These are phyloP conservation scores for Mucor circinelloides DNA, from an alignment of 371 early-diverging fungal species.

Conservation along the genomic window DNA sequence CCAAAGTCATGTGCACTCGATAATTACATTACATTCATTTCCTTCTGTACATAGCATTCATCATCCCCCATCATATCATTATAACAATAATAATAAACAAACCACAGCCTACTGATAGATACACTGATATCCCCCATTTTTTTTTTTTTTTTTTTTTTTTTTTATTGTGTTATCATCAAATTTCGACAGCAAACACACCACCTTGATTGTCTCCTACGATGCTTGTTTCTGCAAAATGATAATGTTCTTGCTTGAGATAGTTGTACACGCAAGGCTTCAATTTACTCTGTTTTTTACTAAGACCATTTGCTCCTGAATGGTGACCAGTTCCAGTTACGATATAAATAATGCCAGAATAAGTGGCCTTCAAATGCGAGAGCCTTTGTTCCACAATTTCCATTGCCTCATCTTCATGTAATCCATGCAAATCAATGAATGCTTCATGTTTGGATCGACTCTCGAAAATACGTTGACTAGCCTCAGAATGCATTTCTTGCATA, in stretches of 20 bases:
- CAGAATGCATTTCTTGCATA: constrained; percentile 62
- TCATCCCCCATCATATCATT: too few species aligned
- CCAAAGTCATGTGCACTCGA: constrained; percentile 19
- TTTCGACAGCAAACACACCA: constrained; percentile 50
- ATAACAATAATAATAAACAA: too few species aligned
- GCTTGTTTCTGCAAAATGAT: constrained; percentile 50
- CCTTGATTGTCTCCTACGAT: constrained; percentile 47
- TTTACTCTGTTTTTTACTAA: constrained; percentile 46
- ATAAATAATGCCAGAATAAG: constrained; percentile 46
- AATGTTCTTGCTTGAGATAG: constrained; percentile 33
- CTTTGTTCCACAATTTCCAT: constrained; percentile 53
- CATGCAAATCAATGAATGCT: constrained; percentile 66
- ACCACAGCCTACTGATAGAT: too few species aligned
- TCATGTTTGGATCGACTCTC: constrained; percentile 51
- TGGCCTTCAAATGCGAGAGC: constrained; percentile 31
- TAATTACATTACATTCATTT: neutral
- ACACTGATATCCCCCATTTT: too few species aligned
- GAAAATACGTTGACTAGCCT: constrained; percentile 62
- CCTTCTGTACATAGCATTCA: neutral
- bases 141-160: neutral
- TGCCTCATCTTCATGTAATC: constrained; percentile 63
- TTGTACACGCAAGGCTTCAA: constrained; percentile 41
- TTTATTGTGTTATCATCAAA: constrained; percentile 8
- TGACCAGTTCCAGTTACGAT: constrained; percentile 58
- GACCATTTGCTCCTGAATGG: constrained; percentile 46